A percentile compares a stretch with the other conserved stretches of the same genome.
Evolutionary conservation across 345 rosid genomes (phyloP).

Genomic region (Salix dunnii): DNA sequence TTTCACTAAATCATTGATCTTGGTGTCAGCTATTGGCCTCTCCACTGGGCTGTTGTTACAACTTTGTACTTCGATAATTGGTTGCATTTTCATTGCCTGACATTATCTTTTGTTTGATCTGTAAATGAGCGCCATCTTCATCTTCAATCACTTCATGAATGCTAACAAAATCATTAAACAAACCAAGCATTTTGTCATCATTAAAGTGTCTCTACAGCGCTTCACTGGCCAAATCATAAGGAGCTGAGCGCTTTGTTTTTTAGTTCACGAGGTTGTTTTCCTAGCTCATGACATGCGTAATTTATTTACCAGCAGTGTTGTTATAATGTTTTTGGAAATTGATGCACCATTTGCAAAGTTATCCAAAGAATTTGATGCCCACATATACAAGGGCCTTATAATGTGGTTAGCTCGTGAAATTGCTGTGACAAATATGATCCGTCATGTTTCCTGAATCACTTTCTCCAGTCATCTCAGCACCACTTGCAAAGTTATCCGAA

Average conservation of each 20-base stretch:
- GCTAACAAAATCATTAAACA: not conserved
- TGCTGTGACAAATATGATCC: not conserved
- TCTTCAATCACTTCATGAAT: not conserved
- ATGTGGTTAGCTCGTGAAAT: not conserved
- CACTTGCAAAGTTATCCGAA: not conserved
- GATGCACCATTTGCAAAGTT: not conserved
- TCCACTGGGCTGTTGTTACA: not conserved
- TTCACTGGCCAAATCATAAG: not conserved
- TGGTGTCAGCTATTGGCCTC: not conserved
- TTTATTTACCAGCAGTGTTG: not conserved
- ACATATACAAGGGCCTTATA: not conserved
- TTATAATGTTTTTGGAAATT: not conserved
- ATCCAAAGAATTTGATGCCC: not conserved
- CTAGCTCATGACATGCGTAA: not conserved
- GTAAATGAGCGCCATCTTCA: not conserved
- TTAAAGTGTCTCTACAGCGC: too few species aligned
- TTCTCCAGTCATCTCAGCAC: not conserved
- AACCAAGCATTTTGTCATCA: not conserved
- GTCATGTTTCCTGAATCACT: not conserved
- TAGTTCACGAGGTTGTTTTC: slow-evolving; percentile 2
- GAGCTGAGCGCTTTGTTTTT: not conserved
- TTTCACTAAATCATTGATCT: not conserved
- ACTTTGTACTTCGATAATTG: not conserved
- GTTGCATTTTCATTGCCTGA: not conserved
- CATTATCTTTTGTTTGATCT: not conserved